Evolutionary conservation across 176 grass and related monocot species (phyloP).

Genomic region (Aegilops tauschii): DNA sequence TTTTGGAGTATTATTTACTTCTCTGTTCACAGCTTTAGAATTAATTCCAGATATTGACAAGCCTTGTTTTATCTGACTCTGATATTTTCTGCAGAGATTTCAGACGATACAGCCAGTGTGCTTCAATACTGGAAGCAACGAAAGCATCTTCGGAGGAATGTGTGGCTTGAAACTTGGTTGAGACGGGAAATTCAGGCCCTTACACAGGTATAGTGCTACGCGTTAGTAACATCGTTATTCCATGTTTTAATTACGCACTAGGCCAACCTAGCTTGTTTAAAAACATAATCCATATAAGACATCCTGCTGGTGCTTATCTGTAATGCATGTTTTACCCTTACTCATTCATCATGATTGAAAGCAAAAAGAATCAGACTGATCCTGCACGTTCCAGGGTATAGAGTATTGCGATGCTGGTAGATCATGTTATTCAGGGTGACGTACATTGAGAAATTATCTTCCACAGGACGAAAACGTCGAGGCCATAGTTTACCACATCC

Average conservation of each 20-base stretch:
- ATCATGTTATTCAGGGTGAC: not conserved
- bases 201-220: slow-evolving; percentile 15
- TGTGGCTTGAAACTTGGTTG: slow-evolving; percentile 52
- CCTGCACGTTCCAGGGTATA: not conserved
- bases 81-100: slow-evolving; percentile 24
- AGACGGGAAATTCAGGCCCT: slow-evolving; percentile 58
- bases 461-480: slow-evolving; percentile 72
- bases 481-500: slow-evolving; percentile 68
- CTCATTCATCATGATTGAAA: not conserved
- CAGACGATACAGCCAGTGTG: slow-evolving; percentile 2
- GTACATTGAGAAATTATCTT: not conserved
- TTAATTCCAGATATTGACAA: not conserved
- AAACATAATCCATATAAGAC: not conserved
- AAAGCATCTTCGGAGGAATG: slow-evolving; percentile 38
- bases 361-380: not conserved
- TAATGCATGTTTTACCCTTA: not conserved
- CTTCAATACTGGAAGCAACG: slow-evolving; percentile 49
- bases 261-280: not conserved
- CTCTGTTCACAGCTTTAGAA: not conserved
- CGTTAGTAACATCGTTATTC: not conserved
- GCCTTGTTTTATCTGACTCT: not conserved
- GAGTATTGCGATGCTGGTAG: not conserved
- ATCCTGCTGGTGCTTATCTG: not conserved
- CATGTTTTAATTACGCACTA: not conserved
- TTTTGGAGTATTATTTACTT: not conserved